Evolutionary conservation across 331 rosid species (phyloP).

Genomic region (Quercus tomentella): DNA sequence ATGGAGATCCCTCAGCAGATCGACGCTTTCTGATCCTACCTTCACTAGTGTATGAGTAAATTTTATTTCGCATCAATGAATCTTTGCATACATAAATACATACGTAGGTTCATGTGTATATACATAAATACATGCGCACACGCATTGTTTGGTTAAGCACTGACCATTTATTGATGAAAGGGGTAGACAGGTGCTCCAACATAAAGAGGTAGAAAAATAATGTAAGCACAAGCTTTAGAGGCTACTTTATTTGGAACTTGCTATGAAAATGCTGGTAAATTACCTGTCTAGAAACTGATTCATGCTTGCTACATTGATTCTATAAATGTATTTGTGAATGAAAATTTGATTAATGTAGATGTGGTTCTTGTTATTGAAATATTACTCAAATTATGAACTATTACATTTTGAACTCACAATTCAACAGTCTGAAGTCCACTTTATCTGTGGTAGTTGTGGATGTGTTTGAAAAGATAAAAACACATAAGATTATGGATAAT

Average conservation of each 20-base stretch:
- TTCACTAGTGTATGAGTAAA: slow-evolving; percentile 50
- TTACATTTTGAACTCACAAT: background rate
- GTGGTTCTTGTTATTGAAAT: background rate
- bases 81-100: background rate
- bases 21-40: slow-evolving; percentile 69
- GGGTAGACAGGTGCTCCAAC: background rate
- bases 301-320: background rate
- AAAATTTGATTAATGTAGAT: background rate
- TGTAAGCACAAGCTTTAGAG: background rate
- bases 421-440: background rate
- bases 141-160: background rate
- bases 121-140: background rate
- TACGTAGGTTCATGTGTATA: background rate
- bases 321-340: too few species aligned
- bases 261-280: background rate
- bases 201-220: background rate
- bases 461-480: background rate
- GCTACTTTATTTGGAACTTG: background rate
- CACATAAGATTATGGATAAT: background rate
- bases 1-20: slow-evolving; percentile 73
- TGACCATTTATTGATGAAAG: background rate
- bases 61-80: background rate
- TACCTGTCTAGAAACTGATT: background rate
- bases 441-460: background rate
- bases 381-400: background rate